Evolutionary conservation across 176 grass and related monocot species (phyloP).

Genomic region (Rhynchospora tenuis): DNA sequence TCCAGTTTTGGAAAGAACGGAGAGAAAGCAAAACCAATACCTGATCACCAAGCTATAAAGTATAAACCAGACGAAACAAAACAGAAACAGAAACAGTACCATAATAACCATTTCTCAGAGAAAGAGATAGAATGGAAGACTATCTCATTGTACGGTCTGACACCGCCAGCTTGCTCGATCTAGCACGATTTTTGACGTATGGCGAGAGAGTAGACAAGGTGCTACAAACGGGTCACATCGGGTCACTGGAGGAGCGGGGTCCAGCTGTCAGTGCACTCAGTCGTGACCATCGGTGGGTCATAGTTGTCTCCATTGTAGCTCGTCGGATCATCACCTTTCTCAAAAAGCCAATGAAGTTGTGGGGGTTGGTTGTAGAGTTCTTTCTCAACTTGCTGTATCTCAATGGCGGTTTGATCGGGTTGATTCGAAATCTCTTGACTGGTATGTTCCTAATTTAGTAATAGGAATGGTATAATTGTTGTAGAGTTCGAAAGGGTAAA

Average conservation of each 20-base stretch:
- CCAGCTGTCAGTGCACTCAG: background rate
- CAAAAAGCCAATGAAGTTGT: constrained; percentile 26
- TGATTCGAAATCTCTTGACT: constrained; percentile 24
- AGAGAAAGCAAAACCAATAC: background rate
- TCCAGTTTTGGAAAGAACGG: background rate
- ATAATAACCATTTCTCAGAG: background rate
- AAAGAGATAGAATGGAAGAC: constrained; percentile 3
- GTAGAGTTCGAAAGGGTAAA: background rate
- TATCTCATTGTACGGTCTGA: constrained; percentile 27
- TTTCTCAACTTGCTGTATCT: constrained; percentile 26
- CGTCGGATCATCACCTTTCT: constrained; percentile 24
- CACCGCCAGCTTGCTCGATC: background rate
- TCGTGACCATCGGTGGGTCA: constrained; percentile 27
- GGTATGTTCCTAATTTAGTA: constrained; percentile 7
- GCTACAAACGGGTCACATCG: background rate
- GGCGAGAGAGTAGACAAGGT: constrained; percentile 8
- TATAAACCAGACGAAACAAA: background rate
- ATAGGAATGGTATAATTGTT: background rate
- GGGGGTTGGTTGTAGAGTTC: constrained; percentile 26
- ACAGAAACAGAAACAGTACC: background rate
- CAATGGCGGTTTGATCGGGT: constrained; percentile 15
- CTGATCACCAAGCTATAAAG: background rate
- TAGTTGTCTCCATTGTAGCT: constrained; percentile 27
- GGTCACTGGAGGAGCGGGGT: background rate
- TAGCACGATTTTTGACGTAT: constrained; percentile 11